Evolutionary conservation across 768 basidiomycete species (phyloP).

Genomic region (Leccinum ochraceum): DNA sequence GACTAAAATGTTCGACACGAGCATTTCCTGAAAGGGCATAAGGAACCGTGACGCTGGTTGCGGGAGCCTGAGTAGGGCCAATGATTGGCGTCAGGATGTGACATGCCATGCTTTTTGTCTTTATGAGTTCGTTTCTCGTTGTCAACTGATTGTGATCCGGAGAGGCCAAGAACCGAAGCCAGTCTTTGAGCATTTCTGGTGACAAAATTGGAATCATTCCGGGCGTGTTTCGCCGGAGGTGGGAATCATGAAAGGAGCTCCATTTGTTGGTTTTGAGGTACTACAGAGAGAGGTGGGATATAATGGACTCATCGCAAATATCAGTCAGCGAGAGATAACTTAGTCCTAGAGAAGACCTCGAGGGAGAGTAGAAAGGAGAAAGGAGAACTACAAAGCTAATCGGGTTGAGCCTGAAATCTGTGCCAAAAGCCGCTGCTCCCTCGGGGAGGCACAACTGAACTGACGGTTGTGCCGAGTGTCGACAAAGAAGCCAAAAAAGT

Average conservation of each 20-base stretch:
- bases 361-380: conserved; percentile 8
- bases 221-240: conserved; percentile 29
- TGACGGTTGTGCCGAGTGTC: too few species aligned
- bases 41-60: conserved; percentile 32
- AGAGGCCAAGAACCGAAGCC: conserved; percentile 15
- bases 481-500: too few species aligned
- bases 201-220: conserved; percentile 17
- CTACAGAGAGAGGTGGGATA: conserved; percentile 38
- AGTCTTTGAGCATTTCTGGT: conserved; percentile 15
- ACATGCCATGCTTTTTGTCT: conserved; percentile 23
- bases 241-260: conserved; percentile 32
- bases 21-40: conserved; percentile 47
- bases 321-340: conserved; percentile 20
- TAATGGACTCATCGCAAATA: conserved; percentile 22
- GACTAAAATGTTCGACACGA: conserved; percentile 51
- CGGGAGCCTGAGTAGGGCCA: too few species aligned
- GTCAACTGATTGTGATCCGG: conserved; percentile 17
- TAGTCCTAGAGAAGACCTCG: conserved; percentile 14
- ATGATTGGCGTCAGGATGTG: conserved; percentile 8
- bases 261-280: conserved; percentile 23
- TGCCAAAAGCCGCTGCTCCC: too few species aligned
- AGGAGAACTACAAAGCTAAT: conserved; percentile 8
- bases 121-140: conserved; percentile 25
- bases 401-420: background rate
- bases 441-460: too few species aligned